Percentiles rank a stretch among this genome's conserved stretches.
These are phyloP conservation scores for Euphorbia celastroides DNA, from an alignment of 441 rosid species.

Conservation along the genomic window DNA sequence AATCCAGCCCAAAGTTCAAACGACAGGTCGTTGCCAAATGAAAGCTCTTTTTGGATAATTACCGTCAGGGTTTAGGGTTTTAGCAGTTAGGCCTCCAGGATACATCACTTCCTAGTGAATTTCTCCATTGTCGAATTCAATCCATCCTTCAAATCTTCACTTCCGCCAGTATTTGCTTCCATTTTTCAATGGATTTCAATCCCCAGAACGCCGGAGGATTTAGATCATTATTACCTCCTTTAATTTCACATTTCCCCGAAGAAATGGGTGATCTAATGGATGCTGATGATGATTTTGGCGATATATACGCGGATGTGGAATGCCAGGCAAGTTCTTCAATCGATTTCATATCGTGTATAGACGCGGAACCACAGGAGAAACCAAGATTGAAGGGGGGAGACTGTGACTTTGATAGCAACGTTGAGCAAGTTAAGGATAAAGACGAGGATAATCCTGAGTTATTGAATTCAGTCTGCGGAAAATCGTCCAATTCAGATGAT, in stretches of 20 bases:
- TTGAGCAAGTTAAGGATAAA: neutral
- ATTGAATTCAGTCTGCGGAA: conserved; percentile 11
- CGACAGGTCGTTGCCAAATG: neutral
- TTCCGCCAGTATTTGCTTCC: neutral
- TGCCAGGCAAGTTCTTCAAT: conserved; percentile 30
- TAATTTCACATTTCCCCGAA: neutral
- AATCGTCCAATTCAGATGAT: conserved; percentile 18
- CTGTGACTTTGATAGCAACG: neutral
- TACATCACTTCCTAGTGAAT: neutral
- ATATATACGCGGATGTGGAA: conserved; percentile 47
- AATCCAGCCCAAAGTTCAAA: neutral
- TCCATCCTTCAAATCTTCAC: neutral
- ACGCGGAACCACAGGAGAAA: conserved; percentile 11
- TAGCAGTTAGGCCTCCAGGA: neutral
- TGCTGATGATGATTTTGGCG: conserved; percentile 56
- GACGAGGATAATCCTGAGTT: conserved; percentile 1
- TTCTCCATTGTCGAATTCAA: neutral
- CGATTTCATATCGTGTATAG: conserved; percentile 15
- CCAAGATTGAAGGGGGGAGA: conserved; percentile 15
- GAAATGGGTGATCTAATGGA: conserved; percentile 40
- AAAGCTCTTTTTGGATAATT: neutral
- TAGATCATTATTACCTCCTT: neutral
- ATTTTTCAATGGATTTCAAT: conserved; percentile 18
- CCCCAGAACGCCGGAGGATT: neutral
- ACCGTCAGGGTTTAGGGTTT: conserved; percentile 11